Evolutionary conservation across 2,329 filamentous ascomycete species (phyloP), one percentile per base, ranked within the genome.

Genomic region (Alternaria gansuensis): DNA sequence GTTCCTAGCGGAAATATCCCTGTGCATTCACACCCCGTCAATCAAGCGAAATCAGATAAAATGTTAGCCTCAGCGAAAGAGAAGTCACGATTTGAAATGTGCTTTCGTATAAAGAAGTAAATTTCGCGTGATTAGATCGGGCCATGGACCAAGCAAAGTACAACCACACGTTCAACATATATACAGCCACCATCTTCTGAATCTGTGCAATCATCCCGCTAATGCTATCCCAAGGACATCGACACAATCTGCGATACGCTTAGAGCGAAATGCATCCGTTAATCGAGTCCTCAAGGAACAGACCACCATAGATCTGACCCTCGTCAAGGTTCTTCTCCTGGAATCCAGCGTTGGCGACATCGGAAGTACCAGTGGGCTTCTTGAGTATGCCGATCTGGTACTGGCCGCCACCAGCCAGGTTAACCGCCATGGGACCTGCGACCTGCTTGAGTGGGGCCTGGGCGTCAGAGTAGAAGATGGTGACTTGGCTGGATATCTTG

Each of bases 381-480:
- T 88, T 88, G 58, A 89, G 77, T 1, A 88, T 70, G 34, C 87
- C 87, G 51, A 88, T 82, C 70, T 89, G 87, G 73, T 82, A 87
- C 71, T 88, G 85, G 23, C 87, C 87, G 54, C 83, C 81, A 5
- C 86, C 86, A 39, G 80, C 79, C 54, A 87, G 78, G 64, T 87
- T 80, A 64, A 85, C 85, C 39, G 74, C 23, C 0, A 83, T 67
- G 0, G 81, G 75, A 17, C 77, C 73, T 0, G 81, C 84, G n/a
- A 83, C 82, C 1, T 77, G 70, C 31, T 79, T 75, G 29, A 88
- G 82, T 0, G 81, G 72, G 2, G 73, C 69, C 29, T 70, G 70
- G 41, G 80, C 82, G 17, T 77, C 75, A 2, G 86, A 88, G 77
- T 87, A 87, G 75, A 83, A 85, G 43, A 87, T 81, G 49, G 84